Conservation (phyloP, 768 basidiomycete species). For the Leccinellum luteum region DNA sequence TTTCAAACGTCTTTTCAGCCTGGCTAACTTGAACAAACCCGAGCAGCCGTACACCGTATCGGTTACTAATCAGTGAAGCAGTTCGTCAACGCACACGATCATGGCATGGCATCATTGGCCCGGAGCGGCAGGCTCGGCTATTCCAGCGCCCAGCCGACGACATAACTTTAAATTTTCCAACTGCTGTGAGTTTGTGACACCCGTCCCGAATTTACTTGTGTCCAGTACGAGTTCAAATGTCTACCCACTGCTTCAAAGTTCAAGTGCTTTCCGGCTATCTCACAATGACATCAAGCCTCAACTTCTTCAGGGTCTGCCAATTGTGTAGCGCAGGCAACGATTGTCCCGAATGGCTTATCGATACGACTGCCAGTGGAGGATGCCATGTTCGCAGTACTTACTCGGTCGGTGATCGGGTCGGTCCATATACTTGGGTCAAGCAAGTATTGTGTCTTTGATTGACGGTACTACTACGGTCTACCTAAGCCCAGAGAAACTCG, state of each 20-base stretch:
- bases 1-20: no score
- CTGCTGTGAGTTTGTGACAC: not conserved
- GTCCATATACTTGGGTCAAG: constrained; percentile 1
- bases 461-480: not conserved
- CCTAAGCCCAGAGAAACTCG: not conserved
- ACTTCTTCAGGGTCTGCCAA: not conserved
- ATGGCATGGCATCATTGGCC: not conserved
- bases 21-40: not conserved
- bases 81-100: not conserved
- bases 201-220: not conserved
- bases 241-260: not conserved
- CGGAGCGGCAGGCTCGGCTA: not conserved
- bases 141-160: not conserved
- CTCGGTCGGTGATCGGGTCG: no score
- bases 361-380: not conserved
- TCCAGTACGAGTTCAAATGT: not conserved
- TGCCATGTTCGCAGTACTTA: not conserved
- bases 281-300: not conserved
- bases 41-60: not conserved
- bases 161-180: not conserved
- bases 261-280: not conserved
- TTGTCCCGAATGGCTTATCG: not conserved
- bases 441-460: not conserved
- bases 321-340: not conserved
- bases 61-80: no score